Percentiles rank a stretch among this genome's conserved stretches.
Evolutionary conservation across 1,284 basidiomycete species (phyloP).

Genomic region (Austroboletus novae-zelandiae): DNA sequence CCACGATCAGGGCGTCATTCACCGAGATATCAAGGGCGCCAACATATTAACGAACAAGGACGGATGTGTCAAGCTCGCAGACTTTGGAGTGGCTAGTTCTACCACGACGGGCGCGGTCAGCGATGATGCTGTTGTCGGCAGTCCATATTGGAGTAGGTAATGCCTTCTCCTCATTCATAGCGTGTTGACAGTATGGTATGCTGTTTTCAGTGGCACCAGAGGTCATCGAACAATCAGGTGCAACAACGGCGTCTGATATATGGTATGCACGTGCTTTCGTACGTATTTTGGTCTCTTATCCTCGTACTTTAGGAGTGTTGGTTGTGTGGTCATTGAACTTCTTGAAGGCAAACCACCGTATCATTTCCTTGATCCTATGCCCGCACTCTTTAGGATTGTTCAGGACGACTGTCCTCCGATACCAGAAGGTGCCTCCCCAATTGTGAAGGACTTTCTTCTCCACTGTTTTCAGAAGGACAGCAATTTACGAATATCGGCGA

Average conservation of each 20-base stretch:
- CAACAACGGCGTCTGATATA: constrained; percentile 95
- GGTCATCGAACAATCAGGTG: constrained; percentile 95
- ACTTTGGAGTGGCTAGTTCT: constrained; percentile 87
- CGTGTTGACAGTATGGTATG: constrained; percentile 14
- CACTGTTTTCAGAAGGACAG: constrained; percentile 99
- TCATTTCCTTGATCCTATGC: constrained; percentile 95
- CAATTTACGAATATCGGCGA: constrained; percentile 90
- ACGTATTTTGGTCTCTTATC: constrained; percentile 9
- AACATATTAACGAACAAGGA: constrained; percentile 99
- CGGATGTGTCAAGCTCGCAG: constrained; percentile 93
- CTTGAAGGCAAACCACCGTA: constrained; percentile 96
- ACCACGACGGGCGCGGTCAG: constrained; percentile 68
- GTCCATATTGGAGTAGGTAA: constrained; percentile 92
- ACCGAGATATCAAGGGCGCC: constrained; percentile 98
- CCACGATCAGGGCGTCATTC: constrained; percentile 97
- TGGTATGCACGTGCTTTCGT: constrained; percentile 54
- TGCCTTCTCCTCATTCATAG: constrained; percentile 13
- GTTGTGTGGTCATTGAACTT: constrained; percentile 95
- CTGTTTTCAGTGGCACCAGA: constrained; percentile 83
- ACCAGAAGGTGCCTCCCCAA: constrained; percentile 89
- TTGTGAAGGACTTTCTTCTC: constrained; percentile 94
- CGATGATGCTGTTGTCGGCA: constrained; percentile 91
- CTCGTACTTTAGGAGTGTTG: constrained; percentile 68
- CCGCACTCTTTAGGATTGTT: constrained; percentile 95
- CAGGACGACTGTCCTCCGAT: constrained; percentile 97